phyloP scores from a whole-genome alignment of 2,329 filamentous ascomycete genomes.

The Pseudonectria foliicola region DNA sequence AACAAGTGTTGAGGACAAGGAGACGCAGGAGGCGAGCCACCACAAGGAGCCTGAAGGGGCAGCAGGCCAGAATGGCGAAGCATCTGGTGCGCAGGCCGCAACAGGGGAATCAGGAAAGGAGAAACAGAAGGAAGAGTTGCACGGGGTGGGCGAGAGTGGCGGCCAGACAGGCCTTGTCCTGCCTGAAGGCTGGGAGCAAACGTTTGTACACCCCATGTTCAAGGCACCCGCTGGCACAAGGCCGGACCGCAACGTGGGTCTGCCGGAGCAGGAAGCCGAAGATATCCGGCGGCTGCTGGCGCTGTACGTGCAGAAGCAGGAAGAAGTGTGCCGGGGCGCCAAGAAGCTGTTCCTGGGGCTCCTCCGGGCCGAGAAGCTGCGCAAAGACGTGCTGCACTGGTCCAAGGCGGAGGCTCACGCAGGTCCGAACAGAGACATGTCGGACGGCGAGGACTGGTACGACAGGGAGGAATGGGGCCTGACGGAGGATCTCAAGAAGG shows the following conservation, averaged over 20 bases:
- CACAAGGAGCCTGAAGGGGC: neutral
- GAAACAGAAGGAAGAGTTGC: neutral
- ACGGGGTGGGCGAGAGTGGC: slow-evolving; percentile 3
- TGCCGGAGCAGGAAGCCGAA: slow-evolving; percentile 68
- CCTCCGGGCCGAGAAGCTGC: slow-evolving; percentile 63
- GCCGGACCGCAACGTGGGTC: slow-evolving; percentile 62
- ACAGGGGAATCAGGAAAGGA: neutral
- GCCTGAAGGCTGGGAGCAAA: slow-evolving; percentile 29
- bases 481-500: slow-evolving; percentile 69
- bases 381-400: slow-evolving; percentile 66
- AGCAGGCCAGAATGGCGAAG: neutral
- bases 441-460: slow-evolving; percentile 85
- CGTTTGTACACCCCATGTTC: slow-evolving; percentile 70
- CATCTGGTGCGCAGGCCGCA: neutral
- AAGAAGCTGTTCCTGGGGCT: slow-evolving; percentile 63
- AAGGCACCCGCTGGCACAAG: slow-evolving; percentile 53
- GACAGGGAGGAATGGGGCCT: slow-evolving; percentile 75
- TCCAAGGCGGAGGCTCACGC: slow-evolving; percentile 70
- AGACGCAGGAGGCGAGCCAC: neutral
- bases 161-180: slow-evolving; percentile 2
- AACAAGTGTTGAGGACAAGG: too few species aligned
- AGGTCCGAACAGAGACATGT: slow-evolving; percentile 63
- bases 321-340: slow-evolving; percentile 69
- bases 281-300: slow-evolving; percentile 68
- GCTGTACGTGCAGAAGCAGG: slow-evolving; percentile 77